Base-by-base conservation (phyloP, 2,329 filamentous ascomycete genomes). In the Purpureocillium takamizusanense region DNA sequence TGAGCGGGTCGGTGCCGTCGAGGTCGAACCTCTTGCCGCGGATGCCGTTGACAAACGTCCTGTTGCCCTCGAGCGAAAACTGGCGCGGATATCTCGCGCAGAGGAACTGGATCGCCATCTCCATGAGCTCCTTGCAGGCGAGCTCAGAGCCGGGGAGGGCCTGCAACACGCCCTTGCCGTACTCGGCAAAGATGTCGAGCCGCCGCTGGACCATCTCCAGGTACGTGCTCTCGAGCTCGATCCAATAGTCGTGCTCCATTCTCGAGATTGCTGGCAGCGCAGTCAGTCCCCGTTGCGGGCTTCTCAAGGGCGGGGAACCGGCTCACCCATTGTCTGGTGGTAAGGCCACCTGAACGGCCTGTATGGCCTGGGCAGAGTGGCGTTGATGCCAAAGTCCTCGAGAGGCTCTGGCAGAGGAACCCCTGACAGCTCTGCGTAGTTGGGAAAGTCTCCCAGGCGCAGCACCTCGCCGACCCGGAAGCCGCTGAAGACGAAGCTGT, bases 111-210 rank as follows among this genome's bases (percentile, higher is more conserved):
- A 94, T 49, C 3, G 70, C 72, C 78, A 90, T 88, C 57, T 94
- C 87, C 86, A 92, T 89, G 6, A 92, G 66, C 51, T 94, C 87
- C 53, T 87, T 88, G 55, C 82, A 86, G 0, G 80, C 86, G 0
- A 92, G 65, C 50, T 92, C 83, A 0, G 81, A 82, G 1, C 86
- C 86, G 0, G 85, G 84, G 0, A 89, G 66, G 27, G 70, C 69
- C 40, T 82, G 72, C 1, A 92, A 69, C 2, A 94, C 77, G 4
- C 66, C 61, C 9, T 69, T 67, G 2, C 82, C 78, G 46, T 90
- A 69, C 41, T 79, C 63, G 10, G 62, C 63, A 51, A 79, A 83
- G 0, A 94, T 68, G 0, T 61, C 64, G 51, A 78, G 72, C 14
- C 87, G 81, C 53, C 88, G 77, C 5, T 69, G 67, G 46, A 94